Base-by-base conservation (phyloP, 495 filamentous ascomycete species). In the Polyplosphaeria fusca region DNA sequence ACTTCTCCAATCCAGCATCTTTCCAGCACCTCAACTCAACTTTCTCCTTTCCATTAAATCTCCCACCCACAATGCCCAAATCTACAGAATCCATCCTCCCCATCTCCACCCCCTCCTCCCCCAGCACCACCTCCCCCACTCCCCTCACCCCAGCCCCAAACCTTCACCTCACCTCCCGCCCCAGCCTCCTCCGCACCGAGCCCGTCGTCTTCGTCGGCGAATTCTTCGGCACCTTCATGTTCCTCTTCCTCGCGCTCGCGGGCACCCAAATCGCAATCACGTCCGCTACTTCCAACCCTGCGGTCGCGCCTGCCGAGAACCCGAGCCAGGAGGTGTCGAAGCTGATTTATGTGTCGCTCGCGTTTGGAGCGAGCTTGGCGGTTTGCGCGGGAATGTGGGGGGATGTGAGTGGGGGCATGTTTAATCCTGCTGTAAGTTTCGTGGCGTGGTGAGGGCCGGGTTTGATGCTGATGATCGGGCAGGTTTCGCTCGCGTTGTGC, bases 401-500 rank as follows among this genome's bases (percentile, higher is more conserved):
- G 22, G 58, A 68, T 9, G 58, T 71, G 12, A 60, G 53, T 26
- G 68, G 68, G 25, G 68, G 67, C 16, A 37, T 71, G 46, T 71
- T 64, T 22, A 60, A 60, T 39, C 57, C 57, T 47, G 57, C 50
- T 23, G 57, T 60, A 41, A 48, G 57, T 51, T 11, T 18, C 9
- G 7, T 35, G 7, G 30, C 30, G n/a, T n/a, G n/a, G n/a, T n/a
- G n/a, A n/a, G n/a, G n/a, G n/a, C 14, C 30, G 7, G 14, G 30
- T 7, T 14, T 35, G 14, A 35, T 35, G 7, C 7, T 7, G 14
- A 35, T 14, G 30, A 42, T 13, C 41, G 80, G 78, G 50, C 55
- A 18, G 85, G 82, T 0, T 65, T 82, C 1, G 80, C 78, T 0
- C 75, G 82, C 22, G 76, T 74, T 18, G 62, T 84, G 5, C 75